Base-by-base conservation (phyloP, 805 yeast species). In the Yarrowia bubula region DNA sequence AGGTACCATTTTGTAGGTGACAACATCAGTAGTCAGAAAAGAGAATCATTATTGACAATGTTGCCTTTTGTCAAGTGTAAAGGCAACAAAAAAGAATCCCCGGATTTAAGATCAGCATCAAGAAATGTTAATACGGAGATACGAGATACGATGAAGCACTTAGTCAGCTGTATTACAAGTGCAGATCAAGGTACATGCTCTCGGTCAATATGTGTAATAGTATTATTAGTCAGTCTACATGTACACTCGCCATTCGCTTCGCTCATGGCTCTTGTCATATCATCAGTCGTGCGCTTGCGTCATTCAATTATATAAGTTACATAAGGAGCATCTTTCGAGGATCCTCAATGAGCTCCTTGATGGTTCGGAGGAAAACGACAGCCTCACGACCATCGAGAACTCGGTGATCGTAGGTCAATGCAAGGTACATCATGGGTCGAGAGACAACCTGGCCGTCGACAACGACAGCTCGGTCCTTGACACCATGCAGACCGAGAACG, bases 361-460 rank as follows among this genome's bases (percentile, higher is more conserved):
- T 87, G 39, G 96, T 90, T 83, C 86, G 92, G 80, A 95, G 85
- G 90, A 93, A 95, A 67, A 93, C 90, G 68, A 95, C 99, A 66
- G 98, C 98, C 82, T 95, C 99, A 81, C 98, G 90, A 72, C 99
- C 99, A 76, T 95, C 99, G 76, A 95, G 83, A 76, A 95, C 87
- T 83, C 99, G 89, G 83, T 95, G 99, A 77, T 95, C 99, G 78
- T 95, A 95, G 66, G 99, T 93, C 78, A 95, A 87, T 64, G 99
- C 99, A 74, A 95, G 81, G 85, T 95, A 95, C 99, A 95, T 95
- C 98, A 95, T 93, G 77, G 99, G 99, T 83, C 98, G 89, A 50
- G 93, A 84, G 71, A 90, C 99, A 72, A 95, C 84, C 83, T 93
- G 92, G 65, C 99, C 99, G 72, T 95, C 88, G 67, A 95, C 92